phyloP scores from a whole-genome alignment of 2,329 filamentous ascomycete genomes.

The Dactylellina drechsleri region DNA sequence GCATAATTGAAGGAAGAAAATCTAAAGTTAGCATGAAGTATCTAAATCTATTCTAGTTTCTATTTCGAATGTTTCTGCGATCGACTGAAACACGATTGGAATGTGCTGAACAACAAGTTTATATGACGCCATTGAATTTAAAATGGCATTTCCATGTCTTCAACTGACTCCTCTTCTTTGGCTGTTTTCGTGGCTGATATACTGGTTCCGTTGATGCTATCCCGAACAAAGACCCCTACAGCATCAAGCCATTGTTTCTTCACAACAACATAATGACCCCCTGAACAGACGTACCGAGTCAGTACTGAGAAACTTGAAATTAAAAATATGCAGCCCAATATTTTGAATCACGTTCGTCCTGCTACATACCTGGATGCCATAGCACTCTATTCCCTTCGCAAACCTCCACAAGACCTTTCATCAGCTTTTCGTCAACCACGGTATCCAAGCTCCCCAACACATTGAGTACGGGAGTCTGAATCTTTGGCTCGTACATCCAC shows the following conservation, averaged over 20 bases:
- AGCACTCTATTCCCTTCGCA: conserved; percentile 69
- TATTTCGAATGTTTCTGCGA: neutral
- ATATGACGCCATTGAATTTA: conserved; percentile 56
- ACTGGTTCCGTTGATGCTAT: conserved; percentile 63
- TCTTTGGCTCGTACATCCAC: conserved; percentile 70
- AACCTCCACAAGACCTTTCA: conserved; percentile 68
- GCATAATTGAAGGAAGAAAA: too few relatives aligned
- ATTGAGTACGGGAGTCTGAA: conserved; percentile 71
- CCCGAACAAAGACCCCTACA: conserved; percentile 70
- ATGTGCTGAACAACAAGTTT: neutral
- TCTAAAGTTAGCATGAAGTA: too few relatives aligned
- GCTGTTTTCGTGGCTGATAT: conserved; percentile 39
- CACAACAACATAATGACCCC: conserved; percentile 73
- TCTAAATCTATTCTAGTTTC: conserved; percentile 20
- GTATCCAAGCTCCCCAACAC: conserved; percentile 73
- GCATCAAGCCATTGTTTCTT: conserved; percentile 72
- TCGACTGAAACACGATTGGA: neutral
- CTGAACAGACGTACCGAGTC: conserved; percentile 4
- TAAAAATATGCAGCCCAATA: conserved; percentile 11
- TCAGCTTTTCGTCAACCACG: conserved; percentile 71
- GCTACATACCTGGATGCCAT: conserved; percentile 69
- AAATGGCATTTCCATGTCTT: conserved; percentile 75
- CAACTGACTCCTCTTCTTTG: conserved; percentile 68
- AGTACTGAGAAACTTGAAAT: conserved; percentile 10
- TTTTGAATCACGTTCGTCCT: neutral